These are phyloP conservation scores for Aspergillus piperis DNA, from an alignment of 2,329 filamentous ascomycete species.

Conservation along the genomic window DNA sequence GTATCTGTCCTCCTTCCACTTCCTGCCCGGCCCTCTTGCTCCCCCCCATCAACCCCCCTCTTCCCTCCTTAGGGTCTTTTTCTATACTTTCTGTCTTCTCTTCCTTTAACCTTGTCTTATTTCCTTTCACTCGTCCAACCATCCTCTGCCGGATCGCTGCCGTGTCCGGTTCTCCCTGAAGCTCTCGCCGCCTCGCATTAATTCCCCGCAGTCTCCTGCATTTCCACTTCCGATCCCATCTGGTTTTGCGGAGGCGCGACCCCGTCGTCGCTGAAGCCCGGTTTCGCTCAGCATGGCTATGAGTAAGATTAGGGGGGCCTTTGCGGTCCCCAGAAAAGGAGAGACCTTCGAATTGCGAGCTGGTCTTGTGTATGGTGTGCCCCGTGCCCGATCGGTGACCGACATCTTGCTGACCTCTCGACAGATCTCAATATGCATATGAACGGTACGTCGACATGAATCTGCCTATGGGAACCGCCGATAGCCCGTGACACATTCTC, in stretches of 20 bases:
- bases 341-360: slow-evolving; percentile 97
- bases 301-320: slow-evolving; percentile 92
- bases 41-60: background rate
- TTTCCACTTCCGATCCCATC: slow-evolving; percentile 16
- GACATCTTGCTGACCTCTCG: slow-evolving; percentile 36
- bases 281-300: slow-evolving; percentile 70
- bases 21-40: background rate
- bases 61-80: background rate
- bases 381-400: slow-evolving; percentile 17
- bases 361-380: slow-evolving; percentile 67
- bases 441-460: slow-evolving; percentile 62
- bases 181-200: slow-evolving; percentile 24
- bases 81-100: background rate
- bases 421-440: slow-evolving; percentile 94
- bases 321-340: slow-evolving; percentile 89
- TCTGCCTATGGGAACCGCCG: background rate
- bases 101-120: background rate
- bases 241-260: slow-evolving; percentile 37
- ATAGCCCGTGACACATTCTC: slow-evolving; percentile 11
- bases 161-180: slow-evolving; percentile 29
- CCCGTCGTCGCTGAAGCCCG: slow-evolving; percentile 39
- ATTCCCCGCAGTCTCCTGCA: slow-evolving; percentile 36
- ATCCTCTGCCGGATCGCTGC: background rate
- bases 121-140: slow-evolving; percentile 6
- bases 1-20: slow-evolving; percentile 4